Base-by-base conservation (phyloP, 306 rosid species). In the Sechiopsis laciniata region DNA sequence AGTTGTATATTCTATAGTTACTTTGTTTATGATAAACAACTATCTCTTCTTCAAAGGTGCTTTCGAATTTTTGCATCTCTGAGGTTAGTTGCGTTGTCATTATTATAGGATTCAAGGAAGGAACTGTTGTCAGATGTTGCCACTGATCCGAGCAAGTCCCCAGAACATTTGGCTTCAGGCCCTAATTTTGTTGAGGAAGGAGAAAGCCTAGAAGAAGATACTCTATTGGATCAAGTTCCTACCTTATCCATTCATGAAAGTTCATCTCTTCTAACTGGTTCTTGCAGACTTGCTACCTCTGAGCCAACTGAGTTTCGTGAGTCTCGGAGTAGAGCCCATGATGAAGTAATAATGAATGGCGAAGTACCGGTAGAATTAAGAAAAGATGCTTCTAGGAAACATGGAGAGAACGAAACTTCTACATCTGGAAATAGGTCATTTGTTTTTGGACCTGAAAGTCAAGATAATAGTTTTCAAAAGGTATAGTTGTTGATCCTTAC, bases 361-460 rank as follows among this genome's bases (percentile, higher is more conserved):
- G 89, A 82, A 40, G 76, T 75, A 53, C 81, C 87, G 40, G 92
- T 96, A 63, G 86, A 86, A 78, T 81, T 87, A 67, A 80, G 77
- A 75, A 53, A 78, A 75, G 60, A 10, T 40, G 54, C 71, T 52
- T 55, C 85, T 78, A 83, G 57, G 46, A 88, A 84, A 78, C 73
- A 74, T 80, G 95, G 85, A 70, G 96, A 85, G 76, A 90, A 84
- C 71, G 89, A 82, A 75, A 84, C 62, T 68, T 84, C 88, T 71
- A 45, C 78, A 61, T 76, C 74, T 82, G 84, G 82, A 46, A 82
- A 72, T 79, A 87, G 81, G 76, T 71, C 97, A 61, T 88, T 86
- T 78, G 87, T 85, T 80, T 91, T 94, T 69, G 92, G 84, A 77
- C 78, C 85, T 79, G 89, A 87, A 85, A 87, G 76, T 78, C 96